Base-by-base conservation (phyloP, 2,329 filamentous ascomycete species). In the Pseudocercospora eumusae region DNA sequence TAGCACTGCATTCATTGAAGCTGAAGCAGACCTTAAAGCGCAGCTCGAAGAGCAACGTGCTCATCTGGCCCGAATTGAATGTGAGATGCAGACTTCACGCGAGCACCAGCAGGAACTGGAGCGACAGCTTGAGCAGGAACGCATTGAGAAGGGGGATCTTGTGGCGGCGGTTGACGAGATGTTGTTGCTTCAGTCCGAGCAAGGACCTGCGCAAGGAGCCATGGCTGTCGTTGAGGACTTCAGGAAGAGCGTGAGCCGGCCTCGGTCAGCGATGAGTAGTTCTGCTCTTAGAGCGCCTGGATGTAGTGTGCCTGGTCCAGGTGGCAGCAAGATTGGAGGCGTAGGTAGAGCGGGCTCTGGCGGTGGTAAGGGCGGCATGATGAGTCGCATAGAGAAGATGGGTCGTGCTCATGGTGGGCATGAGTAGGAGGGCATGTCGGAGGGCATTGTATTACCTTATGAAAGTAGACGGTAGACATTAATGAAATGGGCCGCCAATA, bases 141-240 rank as follows among this genome's bases (percentile, higher is more conserved):
- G 91, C 6, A 84, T 92, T 20, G 91, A 95, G 78, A 93, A 95
- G 81, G 89, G 90, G 57, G 91, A 93, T 77, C 81, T 95, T 42
- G 91, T 95, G 36, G 85, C 87, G 60, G 84, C 92, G 4, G 91
- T 91, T 0, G 91, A 95, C 75, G 91, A 95, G 79, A 90, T 95
- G 87, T 88, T 95, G 77, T 81, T 82, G 56, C 86, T 93, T 77
- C 82, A 83, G 64, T 75, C 77, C 23, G 77, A 80, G 62, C 77
- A 77, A 71, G 66, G 70, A 69, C 65, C 73, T 70, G 68, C 75
- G 71, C 69, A 76, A 73, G 71, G 75, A 72, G 68, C 65, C 21
- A 70, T 74, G 60, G 71, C 67, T 70, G 78, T 71, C 61, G 77
- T 79, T 63, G 77, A 81, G 65, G 79, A 79, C 64, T 80, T 86